A percentile compares a stretch with the other conserved stretches of the same genome.
Conservation (phyloP, 2,329 filamentous ascomycete genomes). For the Phyllosticta citriasiana region DNA sequence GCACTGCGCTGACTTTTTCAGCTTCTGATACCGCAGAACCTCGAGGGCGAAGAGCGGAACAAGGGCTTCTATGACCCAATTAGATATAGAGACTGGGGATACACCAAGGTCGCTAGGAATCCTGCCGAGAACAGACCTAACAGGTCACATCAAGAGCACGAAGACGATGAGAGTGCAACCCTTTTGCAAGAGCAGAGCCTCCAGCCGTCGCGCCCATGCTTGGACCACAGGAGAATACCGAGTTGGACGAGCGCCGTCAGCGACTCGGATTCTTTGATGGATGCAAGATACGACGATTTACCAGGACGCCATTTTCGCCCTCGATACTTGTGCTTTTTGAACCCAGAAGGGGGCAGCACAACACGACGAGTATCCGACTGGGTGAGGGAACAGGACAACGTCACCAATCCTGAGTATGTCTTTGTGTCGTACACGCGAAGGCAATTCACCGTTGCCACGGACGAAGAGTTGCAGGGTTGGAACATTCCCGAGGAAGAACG, state of each 20-base stretch:
- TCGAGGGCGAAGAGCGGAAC: constrained; percentile 2
- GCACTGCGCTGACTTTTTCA: neutral
- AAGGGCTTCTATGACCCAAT: constrained; percentile 6
- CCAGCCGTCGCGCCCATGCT: neutral
- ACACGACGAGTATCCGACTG: neutral
- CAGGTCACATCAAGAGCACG: neutral
- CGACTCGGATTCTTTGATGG: neutral
- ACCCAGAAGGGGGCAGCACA: neutral
- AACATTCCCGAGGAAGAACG: neutral
- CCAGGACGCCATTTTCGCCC: constrained; percentile 11
- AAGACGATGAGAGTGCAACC: neutral
- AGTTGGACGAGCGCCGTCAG: neutral
- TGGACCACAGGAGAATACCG: neutral
- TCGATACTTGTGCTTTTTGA: constrained; percentile 21
- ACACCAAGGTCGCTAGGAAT: constrained; percentile 2
- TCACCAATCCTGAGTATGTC: neutral
- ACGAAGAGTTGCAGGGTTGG: neutral
- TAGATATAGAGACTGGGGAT: constrained; percentile 5
- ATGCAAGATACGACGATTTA: neutral
- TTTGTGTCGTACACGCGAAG: constrained; percentile 8
- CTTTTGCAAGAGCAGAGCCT: neutral
- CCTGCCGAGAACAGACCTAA: neutral
- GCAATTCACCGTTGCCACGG: constrained; percentile 4
- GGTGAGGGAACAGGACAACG: constrained; percentile 1
- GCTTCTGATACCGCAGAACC: constrained; percentile 5